A percentile compares a stretch with the other conserved stretches of the same genome.
Conservation (phyloP, 2,329 filamentous ascomycete species). For the Zymoseptoria passerinii region DNA sequence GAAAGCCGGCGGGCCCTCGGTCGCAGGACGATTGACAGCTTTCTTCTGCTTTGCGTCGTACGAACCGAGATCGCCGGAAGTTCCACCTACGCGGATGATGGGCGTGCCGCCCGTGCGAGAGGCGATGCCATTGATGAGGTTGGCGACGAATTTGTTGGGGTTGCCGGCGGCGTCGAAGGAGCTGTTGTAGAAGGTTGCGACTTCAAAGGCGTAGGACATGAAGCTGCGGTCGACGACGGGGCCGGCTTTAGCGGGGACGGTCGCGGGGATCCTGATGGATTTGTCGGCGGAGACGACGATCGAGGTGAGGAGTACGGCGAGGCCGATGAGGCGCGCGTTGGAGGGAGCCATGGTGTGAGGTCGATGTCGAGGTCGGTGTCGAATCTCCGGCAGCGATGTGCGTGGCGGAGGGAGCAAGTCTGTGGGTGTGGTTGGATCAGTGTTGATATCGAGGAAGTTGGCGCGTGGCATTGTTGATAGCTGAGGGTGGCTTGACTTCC, state of each 20-base stretch:
- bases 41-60: slow-evolving; percentile 1
- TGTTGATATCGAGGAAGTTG: background rate
- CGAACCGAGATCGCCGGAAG: slow-evolving; percentile 5
- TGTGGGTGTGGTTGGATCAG: background rate
- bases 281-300: background rate
- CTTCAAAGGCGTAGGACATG: slow-evolving; percentile 3
- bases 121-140: slow-evolving; percentile 5
- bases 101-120: slow-evolving; percentile 6
- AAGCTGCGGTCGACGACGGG: background rate
- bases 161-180: slow-evolving; percentile 4
- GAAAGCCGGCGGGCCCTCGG: background rate
- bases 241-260: background rate
- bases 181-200: slow-evolving; percentile 7
- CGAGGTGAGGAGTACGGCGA: background rate
- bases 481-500: background rate
- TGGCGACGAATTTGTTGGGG: slow-evolving; percentile 5
- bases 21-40: slow-evolving; percentile 2
- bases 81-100: slow-evolving; percentile 5
- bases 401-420: background rate
- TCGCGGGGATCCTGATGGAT: background rate
- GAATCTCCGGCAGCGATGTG: background rate
- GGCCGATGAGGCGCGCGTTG: background rate
- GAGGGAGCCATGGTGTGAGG: background rate
- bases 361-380: background rate
- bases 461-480: background rate